These are phyloP conservation scores for Clitopilus passeckerianus DNA, from an alignment of 768 basidiomycete species.

Conservation along the genomic window DNA sequence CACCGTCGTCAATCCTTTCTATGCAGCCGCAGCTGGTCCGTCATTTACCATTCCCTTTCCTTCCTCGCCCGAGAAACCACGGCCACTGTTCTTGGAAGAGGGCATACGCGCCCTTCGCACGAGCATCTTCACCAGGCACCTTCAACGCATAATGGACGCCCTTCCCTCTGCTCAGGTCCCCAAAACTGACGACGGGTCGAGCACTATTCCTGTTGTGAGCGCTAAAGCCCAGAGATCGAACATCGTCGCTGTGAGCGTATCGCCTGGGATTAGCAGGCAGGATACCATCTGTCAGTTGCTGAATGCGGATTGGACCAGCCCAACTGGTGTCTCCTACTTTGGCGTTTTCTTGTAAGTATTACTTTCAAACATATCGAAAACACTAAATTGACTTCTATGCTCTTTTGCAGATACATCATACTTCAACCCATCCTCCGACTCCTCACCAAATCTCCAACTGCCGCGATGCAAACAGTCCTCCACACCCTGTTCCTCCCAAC, in stretches of 20 bases:
- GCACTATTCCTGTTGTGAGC: slow-evolving; percentile 30
- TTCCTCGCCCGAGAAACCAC: slow-evolving; percentile 7
- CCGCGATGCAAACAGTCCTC: slow-evolving; percentile 70
- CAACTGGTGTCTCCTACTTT: slow-evolving; percentile 29
- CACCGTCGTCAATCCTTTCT: slow-evolving; percentile 84
- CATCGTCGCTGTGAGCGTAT: slow-evolving; percentile 69
- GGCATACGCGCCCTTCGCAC: slow-evolving; percentile 62
- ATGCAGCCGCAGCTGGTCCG: slow-evolving; percentile 66
- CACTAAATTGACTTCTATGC: neutral
- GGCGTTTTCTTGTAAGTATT: slow-evolving; percentile 47
- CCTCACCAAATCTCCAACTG: slow-evolving; percentile 60
- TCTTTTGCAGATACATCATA: slow-evolving; percentile 50
- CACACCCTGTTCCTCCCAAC: slow-evolving; percentile 82
- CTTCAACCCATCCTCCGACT: slow-evolving; percentile 64
- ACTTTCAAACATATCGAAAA: neutral
- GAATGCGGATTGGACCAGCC: slow-evolving; percentile 37
- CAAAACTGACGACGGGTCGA: slow-evolving; percentile 27
- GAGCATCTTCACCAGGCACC: slow-evolving; percentile 64
- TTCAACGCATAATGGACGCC: slow-evolving; percentile 82
- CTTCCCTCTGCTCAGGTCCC: slow-evolving; percentile 62
- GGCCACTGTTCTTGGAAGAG: slow-evolving; percentile 45
- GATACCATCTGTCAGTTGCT: slow-evolving; percentile 62
- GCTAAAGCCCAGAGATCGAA: slow-evolving; percentile 56
- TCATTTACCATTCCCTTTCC: slow-evolving; percentile 24
- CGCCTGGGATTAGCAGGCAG: slow-evolving; percentile 69